phyloP scores from a whole-genome alignment of 768 basidiomycete genomes.

The Tubosaeta brunneosetosa region DNA sequence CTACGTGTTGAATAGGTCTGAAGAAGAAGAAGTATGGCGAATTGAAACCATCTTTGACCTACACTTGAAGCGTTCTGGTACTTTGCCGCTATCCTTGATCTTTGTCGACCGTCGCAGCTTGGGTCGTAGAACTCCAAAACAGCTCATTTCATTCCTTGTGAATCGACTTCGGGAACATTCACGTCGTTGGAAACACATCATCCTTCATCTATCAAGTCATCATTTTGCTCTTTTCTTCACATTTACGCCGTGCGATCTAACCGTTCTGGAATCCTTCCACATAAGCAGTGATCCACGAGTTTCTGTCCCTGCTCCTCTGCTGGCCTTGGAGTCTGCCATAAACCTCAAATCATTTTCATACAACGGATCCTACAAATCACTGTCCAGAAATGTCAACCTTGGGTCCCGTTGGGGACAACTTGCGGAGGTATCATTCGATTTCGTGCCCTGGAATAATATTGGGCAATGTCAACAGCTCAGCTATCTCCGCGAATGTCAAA shows the following conservation, averaged over 20 bases:
- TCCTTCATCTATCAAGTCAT: constrained; percentile 2
- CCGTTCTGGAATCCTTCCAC: too few species aligned
- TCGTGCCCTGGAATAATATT: not conserved
- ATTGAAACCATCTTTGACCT: constrained; percentile 2
- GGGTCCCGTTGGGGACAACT: constrained; percentile 7
- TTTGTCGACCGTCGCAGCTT: constrained; percentile 14
- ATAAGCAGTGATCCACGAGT: too few species aligned
- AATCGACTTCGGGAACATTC: too few species aligned
- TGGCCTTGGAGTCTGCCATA: too few species aligned
- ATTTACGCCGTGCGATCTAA: too few species aligned
- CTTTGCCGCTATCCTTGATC: constrained; percentile 13
- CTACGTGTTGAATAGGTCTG: not conserved
- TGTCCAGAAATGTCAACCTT: too few species aligned
- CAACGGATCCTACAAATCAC: too few species aligned
- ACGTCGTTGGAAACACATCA: not conserved
- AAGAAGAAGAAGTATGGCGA: not conserved
- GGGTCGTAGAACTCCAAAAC: not conserved
- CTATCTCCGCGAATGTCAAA: constrained; percentile 10
- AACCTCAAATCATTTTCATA: too few species aligned
- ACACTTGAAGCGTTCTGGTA: constrained; percentile 9
- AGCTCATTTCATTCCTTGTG: not conserved
- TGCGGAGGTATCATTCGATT: constrained; percentile 10
- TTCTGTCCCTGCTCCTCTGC: not conserved
- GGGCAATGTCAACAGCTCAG: not conserved
- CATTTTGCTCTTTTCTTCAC: constrained; percentile 10